Conservation (phyloP, 495 filamentous ascomycete genomes). For the Cercophora sp. region DNA sequence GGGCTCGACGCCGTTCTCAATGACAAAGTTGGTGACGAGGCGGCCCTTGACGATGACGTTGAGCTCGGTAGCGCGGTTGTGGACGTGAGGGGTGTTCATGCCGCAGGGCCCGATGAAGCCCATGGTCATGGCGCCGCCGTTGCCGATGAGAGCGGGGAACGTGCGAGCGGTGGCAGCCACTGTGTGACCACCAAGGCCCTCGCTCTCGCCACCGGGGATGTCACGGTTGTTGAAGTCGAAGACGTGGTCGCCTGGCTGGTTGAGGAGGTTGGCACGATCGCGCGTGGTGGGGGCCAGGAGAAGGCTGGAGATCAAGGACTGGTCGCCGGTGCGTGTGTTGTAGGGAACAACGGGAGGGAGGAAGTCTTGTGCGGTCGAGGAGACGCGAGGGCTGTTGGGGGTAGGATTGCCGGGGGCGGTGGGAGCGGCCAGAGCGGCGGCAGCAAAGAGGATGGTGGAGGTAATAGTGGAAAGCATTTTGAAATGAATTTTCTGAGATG, state of each 20-base stretch:
- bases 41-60: conserved; percentile 40
- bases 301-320: conserved; percentile 2
- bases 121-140: conserved; percentile 5
- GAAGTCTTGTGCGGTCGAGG: not conserved
- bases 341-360: conserved; percentile 3
- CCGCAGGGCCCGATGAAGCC: conserved; percentile 27
- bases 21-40: conserved; percentile 44
- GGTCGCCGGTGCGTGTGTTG: conserved; percentile 5
- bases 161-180: conserved; percentile 8
- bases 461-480: conserved; percentile 5
- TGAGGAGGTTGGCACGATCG: conserved; percentile 8
- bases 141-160: conserved; percentile 8
- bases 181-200: conserved; percentile 4
- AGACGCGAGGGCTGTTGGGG: not conserved
- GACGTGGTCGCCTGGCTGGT: conserved; percentile 6
- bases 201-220: conserved; percentile 1
- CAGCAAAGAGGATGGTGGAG: conserved; percentile 7
- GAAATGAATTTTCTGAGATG: not conserved
- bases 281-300: not conserved
- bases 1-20: conserved; percentile 42
- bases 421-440: conserved; percentile 6
- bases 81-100: conserved; percentile 46
- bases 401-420: not conserved
- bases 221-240: conserved; percentile 9
- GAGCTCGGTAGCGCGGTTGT: conserved; percentile 44